Percentiles rank a stretch among this genome's conserved stretches.
Evolutionary conservation across 192 early-diverging fungal genomes (phyloP).

Genomic region (Borealophlyctis nickersoniae): DNA sequence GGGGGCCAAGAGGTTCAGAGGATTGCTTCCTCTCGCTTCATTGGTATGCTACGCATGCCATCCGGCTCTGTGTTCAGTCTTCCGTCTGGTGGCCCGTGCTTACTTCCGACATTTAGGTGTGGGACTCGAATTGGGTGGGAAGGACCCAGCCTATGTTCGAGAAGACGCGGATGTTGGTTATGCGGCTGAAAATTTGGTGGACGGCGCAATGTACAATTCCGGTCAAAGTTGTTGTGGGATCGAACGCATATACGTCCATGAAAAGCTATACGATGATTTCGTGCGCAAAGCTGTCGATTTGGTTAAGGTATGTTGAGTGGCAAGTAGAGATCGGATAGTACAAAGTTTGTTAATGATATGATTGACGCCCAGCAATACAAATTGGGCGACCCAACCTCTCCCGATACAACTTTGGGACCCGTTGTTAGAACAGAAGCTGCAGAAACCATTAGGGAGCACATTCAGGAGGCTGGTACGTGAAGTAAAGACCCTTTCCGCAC

Average conservation of each 20-base stretch:
- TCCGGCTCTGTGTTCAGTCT: too few relatives aligned
- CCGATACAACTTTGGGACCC: constrained; percentile 67
- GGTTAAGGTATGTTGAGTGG: constrained; percentile 41
- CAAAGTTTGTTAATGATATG: neutral
- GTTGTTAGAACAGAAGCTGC: constrained; percentile 70
- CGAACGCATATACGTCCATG: constrained; percentile 77
- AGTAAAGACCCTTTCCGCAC: neutral
- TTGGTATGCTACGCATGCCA: constrained; percentile 45
- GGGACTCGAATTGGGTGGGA: constrained; percentile 79
- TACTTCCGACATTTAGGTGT: constrained; percentile 40
- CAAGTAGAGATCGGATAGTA: neutral
- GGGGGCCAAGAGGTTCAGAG: constrained; percentile 64
- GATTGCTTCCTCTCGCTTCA: constrained; percentile 44
- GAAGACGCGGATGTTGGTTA: constrained; percentile 66
- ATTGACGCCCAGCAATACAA: constrained; percentile 55
- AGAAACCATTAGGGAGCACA: constrained; percentile 62
- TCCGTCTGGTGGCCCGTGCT: too few relatives aligned
- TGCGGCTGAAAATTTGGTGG: constrained; percentile 72
- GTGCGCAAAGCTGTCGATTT: constrained; percentile 55
- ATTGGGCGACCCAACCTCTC: constrained; percentile 64
- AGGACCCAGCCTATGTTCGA: constrained; percentile 80
- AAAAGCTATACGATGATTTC: constrained; percentile 67
- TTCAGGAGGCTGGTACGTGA: constrained; percentile 62
- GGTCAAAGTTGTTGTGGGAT: constrained; percentile 82
- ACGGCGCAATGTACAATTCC: constrained; percentile 78